Conservation (phyloP, 306 rosid species). For the Begonia loranthoides region DNA sequence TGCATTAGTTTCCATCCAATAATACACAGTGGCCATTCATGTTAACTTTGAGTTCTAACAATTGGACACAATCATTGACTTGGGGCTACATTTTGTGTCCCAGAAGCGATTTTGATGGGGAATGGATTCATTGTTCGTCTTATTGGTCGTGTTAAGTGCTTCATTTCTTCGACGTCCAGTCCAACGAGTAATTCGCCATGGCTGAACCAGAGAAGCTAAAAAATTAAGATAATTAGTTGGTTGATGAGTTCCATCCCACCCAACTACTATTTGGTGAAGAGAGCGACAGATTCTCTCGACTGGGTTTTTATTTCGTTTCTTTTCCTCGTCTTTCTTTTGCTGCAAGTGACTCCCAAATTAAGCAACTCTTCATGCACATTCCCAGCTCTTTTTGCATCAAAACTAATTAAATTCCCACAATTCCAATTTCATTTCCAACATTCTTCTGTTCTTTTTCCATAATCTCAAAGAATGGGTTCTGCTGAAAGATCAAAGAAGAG, state of each 20-base stretch:
- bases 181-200: too few relatives aligned
- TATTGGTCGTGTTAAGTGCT: too few relatives aligned
- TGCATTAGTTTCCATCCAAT: too few relatives aligned
- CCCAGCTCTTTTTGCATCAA: too few relatives aligned
- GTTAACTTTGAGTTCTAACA: too few relatives aligned
- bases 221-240: background rate
- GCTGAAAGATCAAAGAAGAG: conserved; percentile 73
- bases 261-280: conserved; percentile 66
- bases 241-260: conserved; percentile 59
- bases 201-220: background rate
- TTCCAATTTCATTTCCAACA: background rate
- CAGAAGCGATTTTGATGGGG: too few relatives aligned
- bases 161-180: too few relatives aligned
- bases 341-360: conserved; percentile 60
- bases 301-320: background rate
- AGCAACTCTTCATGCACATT: conserved; percentile 21
- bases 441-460: conserved; percentile 7
- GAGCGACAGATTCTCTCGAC: conserved; percentile 28
- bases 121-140: too few relatives aligned
- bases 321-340: conserved; percentile 65
- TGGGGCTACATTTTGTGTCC: too few relatives aligned
- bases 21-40: too few relatives aligned
- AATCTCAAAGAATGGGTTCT: conserved; percentile 40
- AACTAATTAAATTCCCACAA: background rate
- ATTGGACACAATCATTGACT: too few relatives aligned